Evolutionary conservation across 179 eudicot species (phyloP).

Genomic region (Beta macrorhiza): DNA sequence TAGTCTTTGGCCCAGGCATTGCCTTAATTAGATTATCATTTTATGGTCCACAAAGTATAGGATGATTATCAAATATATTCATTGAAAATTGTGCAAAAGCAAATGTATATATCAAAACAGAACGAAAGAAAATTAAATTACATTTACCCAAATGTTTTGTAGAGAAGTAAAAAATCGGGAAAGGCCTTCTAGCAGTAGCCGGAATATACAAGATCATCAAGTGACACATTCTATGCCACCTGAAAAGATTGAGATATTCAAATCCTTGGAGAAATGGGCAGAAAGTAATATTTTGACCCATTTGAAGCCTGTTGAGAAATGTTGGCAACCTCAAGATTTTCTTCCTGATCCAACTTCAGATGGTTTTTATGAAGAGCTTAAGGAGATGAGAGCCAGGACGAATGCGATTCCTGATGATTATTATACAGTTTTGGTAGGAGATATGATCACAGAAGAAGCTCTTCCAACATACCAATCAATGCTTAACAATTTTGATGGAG

Average conservation of each 20-base stretch:
- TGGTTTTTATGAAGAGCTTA: slow-evolving; percentile 39
- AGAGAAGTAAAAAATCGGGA: slow-evolving; percentile 12
- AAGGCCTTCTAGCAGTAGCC: slow-evolving; percentile 11
- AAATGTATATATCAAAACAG: no score
- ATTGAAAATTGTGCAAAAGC: no score
- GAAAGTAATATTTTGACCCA: slow-evolving; percentile 9
- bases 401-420: slow-evolving; percentile 48
- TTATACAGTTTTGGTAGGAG: slow-evolving; percentile 44
- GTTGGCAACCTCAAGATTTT: slow-evolving; percentile 37
- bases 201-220: slow-evolving; percentile 6
- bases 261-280: slow-evolving; percentile 32
- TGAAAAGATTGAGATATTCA: slow-evolving; percentile 26
- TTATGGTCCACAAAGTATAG: no score
- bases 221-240: slow-evolving; percentile 30
- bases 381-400: slow-evolving; percentile 38
- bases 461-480: slow-evolving; percentile 36
- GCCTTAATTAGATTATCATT: no score
- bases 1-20: no score
- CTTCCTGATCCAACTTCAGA: slow-evolving; percentile 41
- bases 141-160: background rate
- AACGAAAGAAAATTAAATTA: no score
- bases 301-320: slow-evolving; percentile 32
- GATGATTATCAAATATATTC: no score
- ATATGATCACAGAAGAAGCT: slow-evolving; percentile 39
- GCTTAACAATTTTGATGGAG: slow-evolving; percentile 31